Evolutionary conservation across 1,284 basidiomycete species (phyloP).

Genomic region (Psilocybe mexicana): DNA sequence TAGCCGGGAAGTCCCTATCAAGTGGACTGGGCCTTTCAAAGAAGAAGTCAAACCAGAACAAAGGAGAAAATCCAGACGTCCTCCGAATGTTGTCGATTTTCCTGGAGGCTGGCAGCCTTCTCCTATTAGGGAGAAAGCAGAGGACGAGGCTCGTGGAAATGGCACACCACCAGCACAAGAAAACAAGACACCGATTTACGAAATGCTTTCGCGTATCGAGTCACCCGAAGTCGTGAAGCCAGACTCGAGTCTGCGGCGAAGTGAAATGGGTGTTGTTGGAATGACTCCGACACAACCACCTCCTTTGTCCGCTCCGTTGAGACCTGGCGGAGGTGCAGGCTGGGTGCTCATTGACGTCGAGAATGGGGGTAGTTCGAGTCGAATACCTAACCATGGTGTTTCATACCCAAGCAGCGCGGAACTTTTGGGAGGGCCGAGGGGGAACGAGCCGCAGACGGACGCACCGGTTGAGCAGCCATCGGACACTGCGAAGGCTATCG

Average conservation of each 20-base stretch:
- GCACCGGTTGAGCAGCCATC: conserved; percentile 24
- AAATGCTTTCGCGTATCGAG: conserved; percentile 46
- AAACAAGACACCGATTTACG: conserved; percentile 43
- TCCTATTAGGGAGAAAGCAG: conserved; percentile 41
- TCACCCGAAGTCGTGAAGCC: conserved; percentile 47
- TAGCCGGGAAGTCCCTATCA: conserved; percentile 49
- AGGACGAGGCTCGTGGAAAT: conserved; percentile 25
- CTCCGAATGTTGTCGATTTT: conserved; percentile 31
- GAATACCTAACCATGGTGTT: conserved; percentile 1
- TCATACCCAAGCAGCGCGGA: not conserved
- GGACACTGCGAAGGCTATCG: conserved; percentile 58
- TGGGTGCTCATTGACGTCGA: conserved; percentile 72
- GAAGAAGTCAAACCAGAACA: conserved; percentile 30
- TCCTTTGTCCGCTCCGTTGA: conserved; percentile 19
- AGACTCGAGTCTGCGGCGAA: conserved; percentile 44
- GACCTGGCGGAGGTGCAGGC: conserved; percentile 39
- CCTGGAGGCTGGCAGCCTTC: conserved; percentile 48
- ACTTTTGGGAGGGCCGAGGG: not conserved
- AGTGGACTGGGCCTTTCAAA: conserved; percentile 48
- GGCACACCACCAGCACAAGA: conserved; percentile 13
- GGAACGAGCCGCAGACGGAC: not conserved
- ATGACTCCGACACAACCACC: conserved; percentile 38
- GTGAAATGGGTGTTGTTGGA: conserved; percentile 54
- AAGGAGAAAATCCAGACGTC: conserved; percentile 21
- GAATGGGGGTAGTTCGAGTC: conserved; percentile 23